Conservation (phyloP, 345 rosid species). For the Salix purpurea region DNA sequence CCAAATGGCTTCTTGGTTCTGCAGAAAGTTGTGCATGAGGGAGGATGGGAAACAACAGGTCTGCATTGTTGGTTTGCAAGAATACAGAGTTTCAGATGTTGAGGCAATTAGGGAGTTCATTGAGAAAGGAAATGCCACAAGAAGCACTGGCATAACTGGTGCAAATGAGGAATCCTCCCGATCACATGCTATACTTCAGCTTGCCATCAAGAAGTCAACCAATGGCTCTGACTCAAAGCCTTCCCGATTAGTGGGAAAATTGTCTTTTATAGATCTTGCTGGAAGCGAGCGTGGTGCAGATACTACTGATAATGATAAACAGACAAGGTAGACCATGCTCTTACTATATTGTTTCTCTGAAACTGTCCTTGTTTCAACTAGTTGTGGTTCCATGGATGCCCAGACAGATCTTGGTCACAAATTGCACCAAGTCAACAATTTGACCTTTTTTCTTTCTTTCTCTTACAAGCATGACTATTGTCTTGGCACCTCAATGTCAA, state of each 20-base stretch:
- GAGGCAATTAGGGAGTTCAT: slow-evolving; percentile 51
- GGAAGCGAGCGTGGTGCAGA: slow-evolving; percentile 78
- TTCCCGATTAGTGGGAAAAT: slow-evolving; percentile 49
- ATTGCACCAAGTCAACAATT: neutral
- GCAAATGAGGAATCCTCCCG: slow-evolving; percentile 72
- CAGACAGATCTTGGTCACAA: too few relatives aligned
- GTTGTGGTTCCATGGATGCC: slow-evolving; percentile 1
- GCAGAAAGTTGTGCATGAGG: slow-evolving; percentile 67
- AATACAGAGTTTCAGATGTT: slow-evolving; percentile 53
- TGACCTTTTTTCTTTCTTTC: neutral
- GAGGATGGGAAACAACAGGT: slow-evolving; percentile 70
- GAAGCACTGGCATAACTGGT: slow-evolving; percentile 61
- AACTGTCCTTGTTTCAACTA: neutral
- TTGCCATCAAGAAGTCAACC: slow-evolving; percentile 48
- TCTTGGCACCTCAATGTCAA: neutral
- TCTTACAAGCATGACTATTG: neutral
- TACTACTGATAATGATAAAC: slow-evolving; percentile 68
- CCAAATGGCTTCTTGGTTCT: slow-evolving; percentile 6
- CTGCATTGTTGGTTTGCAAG: slow-evolving; percentile 64
- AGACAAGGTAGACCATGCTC: slow-evolving; percentile 43
- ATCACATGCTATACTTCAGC: slow-evolving; percentile 70
- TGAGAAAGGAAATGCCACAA: slow-evolving; percentile 55
- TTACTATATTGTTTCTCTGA: neutral
- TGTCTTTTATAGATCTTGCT: slow-evolving; percentile 65
- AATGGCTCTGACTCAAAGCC: slow-evolving; percentile 52